Conservation (phyloP, 106 monocot genomes). For the Dactylorhiza incarnata region DNA sequence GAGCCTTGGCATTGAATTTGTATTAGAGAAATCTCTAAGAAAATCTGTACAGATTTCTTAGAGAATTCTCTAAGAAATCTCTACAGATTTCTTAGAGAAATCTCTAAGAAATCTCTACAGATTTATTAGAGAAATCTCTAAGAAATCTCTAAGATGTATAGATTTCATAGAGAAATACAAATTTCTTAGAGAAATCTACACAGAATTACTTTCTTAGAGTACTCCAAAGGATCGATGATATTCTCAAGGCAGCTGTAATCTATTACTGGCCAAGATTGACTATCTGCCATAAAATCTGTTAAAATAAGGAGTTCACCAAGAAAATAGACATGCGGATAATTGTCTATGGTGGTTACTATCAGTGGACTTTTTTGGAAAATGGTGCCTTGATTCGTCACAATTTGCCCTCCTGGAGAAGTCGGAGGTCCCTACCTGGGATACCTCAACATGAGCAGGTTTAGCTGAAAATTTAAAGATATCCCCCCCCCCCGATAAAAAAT, state of each 20-base stretch:
- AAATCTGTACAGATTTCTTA: no score
- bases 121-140: no score
- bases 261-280: conserved; percentile 20
- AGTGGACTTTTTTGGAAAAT: neutral
- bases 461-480: conserved; percentile 4
- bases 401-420: neutral
- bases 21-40: no score
- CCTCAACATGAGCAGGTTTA: neutral
- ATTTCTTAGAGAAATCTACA: no score
- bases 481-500: neutral
- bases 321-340: neutral
- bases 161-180: no score
- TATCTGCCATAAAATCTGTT: conserved; percentile 3
- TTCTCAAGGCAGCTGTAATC: conserved; percentile 25
- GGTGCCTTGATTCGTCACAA: neutral
- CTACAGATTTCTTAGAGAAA: no score
- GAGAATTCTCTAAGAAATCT: no score
- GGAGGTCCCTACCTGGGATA: neutral
- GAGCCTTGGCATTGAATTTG: no score
- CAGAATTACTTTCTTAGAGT: conserved; percentile 39
- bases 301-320: neutral
- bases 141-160: no score
- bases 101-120: no score
- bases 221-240: conserved; percentile 50
- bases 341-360: neutral